Evolutionary conservation across 176 grass and related monocot species (phyloP).

Genomic region (Dactylis glomerata): DNA sequence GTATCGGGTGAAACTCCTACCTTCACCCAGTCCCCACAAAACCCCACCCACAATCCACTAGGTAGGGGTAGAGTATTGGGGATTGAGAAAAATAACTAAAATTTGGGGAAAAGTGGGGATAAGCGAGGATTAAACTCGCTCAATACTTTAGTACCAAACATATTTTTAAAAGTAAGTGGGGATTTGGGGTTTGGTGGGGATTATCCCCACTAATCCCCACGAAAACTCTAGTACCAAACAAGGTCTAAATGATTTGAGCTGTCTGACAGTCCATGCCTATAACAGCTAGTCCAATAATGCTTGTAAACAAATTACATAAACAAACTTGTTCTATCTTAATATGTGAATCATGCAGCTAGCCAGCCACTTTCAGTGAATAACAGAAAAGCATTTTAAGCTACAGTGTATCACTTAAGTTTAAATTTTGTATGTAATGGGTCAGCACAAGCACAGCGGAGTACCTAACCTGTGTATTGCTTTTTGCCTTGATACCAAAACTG

Average conservation of each 20-base stretch:
- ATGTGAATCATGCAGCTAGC: neutral
- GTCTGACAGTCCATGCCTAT: neutral
- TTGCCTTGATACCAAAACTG: slow-evolving; percentile 96
- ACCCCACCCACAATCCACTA: too few species aligned
- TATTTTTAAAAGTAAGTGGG: too few species aligned
- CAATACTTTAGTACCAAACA: too few species aligned
- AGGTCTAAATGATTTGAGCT: neutral
- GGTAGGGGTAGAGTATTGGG: too few species aligned
- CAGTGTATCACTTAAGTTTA: slow-evolving; percentile 6
- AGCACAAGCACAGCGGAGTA: neutral
- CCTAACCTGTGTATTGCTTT: slow-evolving; percentile 43
- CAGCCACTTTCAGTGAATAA: neutral
- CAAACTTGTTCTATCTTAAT: neutral
- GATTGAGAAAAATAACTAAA: too few species aligned
- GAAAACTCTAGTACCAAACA: too few species aligned
- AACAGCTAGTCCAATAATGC: slow-evolving; percentile 16
- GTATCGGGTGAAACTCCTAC: too few species aligned
- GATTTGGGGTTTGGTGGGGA: too few species aligned
- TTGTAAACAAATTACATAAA: slow-evolving; percentile 11
- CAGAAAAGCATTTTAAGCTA: neutral
- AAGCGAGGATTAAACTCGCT: too few species aligned
- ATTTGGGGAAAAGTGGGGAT: too few species aligned
- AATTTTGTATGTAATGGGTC: neutral
- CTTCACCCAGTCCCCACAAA: too few species aligned
- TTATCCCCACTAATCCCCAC: too few species aligned